Evolutionary conservation across 2,329 filamentous ascomycete species (phyloP).

Genomic region (Corynespora cassiicola): DNA sequence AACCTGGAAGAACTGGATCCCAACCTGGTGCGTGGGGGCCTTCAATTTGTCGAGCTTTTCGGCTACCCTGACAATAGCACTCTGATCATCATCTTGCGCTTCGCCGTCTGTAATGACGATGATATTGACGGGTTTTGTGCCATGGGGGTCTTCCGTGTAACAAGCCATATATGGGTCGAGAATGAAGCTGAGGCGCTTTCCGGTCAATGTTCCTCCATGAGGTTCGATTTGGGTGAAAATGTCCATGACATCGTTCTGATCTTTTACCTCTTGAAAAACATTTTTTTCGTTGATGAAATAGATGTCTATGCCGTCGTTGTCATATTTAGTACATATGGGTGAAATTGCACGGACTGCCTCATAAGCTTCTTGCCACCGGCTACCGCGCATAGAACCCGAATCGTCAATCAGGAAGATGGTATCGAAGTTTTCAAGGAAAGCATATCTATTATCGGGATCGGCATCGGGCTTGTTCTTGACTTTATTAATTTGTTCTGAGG

Average conservation of each 20-base stretch:
- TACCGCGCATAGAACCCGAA: slow-evolving; percentile 81
- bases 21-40: slow-evolving; percentile 81
- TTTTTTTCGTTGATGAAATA: slow-evolving; percentile 86
- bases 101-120: slow-evolving; percentile 92
- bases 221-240: slow-evolving; percentile 77
- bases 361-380: slow-evolving; percentile 77
- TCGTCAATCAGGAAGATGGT: slow-evolving; percentile 93
- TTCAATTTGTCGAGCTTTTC: slow-evolving; percentile 72
- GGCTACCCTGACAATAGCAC: slow-evolving; percentile 68
- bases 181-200: slow-evolving; percentile 72
- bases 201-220: slow-evolving; percentile 74
- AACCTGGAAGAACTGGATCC: slow-evolving; percentile 96
- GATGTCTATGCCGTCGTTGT: slow-evolving; percentile 86
- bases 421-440: slow-evolving; percentile 81
- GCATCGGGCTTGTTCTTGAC: too few relatives aligned
- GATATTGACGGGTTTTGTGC: slow-evolving; percentile 81
- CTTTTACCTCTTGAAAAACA: too few relatives aligned
- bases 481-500: too few relatives aligned
- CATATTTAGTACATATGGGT: slow-evolving; percentile 80
- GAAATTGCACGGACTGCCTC: slow-evolving; percentile 75
- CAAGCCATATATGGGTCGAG: slow-evolving; percentile 72
- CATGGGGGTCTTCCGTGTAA: slow-evolving; percentile 57
- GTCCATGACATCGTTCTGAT: slow-evolving; percentile 62
- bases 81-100: slow-evolving; percentile 79
- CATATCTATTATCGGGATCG: slow-evolving; percentile 74